Conservation (phyloP, 2,329 filamentous ascomycete species). For the Sarocladiaceae sp. region DNA sequence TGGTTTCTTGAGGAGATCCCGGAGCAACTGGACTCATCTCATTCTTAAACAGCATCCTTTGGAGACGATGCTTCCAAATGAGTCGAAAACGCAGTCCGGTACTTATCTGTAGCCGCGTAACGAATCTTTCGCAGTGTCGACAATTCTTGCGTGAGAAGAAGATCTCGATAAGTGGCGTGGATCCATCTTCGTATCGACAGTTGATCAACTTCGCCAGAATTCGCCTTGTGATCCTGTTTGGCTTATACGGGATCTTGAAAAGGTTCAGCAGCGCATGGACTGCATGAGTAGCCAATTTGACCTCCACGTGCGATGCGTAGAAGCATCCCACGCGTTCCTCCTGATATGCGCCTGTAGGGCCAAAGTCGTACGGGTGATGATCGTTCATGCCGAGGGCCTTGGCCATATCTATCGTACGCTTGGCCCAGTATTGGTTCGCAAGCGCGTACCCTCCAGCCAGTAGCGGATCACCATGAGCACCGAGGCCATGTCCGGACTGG, state of each 20-base stretch:
- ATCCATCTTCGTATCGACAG: slow-evolving; percentile 20
- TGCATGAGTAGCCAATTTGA: slow-evolving; percentile 30
- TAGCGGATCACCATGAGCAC: slow-evolving; percentile 19
- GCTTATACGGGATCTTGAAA: slow-evolving; percentile 19
- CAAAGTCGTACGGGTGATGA: slow-evolving; percentile 21
- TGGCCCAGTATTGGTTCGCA: slow-evolving; percentile 24
- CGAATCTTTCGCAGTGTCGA: slow-evolving; percentile 19
- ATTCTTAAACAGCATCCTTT: slow-evolving; percentile 7
- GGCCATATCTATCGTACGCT: slow-evolving; percentile 23
- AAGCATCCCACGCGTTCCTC: slow-evolving; percentile 19
- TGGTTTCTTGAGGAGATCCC: neutral
- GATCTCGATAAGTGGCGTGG: slow-evolving; percentile 23
- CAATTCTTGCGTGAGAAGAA: slow-evolving; percentile 31
- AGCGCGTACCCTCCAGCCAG: slow-evolving; percentile 16
- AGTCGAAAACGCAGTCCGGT: slow-evolving; percentile 23
- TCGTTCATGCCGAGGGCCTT: slow-evolving; percentile 23
- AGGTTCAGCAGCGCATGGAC: slow-evolving; percentile 21
- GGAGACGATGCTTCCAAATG: slow-evolving; percentile 22
- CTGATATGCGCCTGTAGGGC: neutral
- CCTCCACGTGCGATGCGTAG: slow-evolving; percentile 31
- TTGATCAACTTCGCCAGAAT: slow-evolving; percentile 18
- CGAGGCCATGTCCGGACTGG: slow-evolving; percentile 27
- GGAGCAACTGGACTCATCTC: neutral
- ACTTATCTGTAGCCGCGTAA: slow-evolving; percentile 16
- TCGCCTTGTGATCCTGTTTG: slow-evolving; percentile 15